These are phyloP conservation scores for Stemphylium lycopersici DNA, from an alignment of 2,329 filamentous ascomycete species.

Conservation along the genomic window DNA sequence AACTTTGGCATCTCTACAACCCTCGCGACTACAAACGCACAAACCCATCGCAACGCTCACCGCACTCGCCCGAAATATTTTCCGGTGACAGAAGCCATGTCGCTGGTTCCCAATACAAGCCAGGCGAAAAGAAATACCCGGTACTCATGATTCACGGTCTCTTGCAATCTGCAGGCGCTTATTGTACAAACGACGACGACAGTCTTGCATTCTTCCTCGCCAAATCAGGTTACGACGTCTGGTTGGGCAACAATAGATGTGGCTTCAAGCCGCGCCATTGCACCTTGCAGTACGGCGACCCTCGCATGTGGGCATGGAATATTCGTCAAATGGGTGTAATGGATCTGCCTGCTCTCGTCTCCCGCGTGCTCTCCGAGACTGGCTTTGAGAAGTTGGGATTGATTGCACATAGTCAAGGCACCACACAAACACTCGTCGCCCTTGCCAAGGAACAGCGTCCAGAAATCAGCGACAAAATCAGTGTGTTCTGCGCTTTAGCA, in stretches of 20 bases:
- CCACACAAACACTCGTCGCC: conserved; percentile 84
- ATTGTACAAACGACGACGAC: conserved; percentile 87
- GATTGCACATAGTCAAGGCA: conserved; percentile 88
- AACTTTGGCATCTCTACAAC: conserved; percentile 88
- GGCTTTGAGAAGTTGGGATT: conserved; percentile 83
- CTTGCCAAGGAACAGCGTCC: conserved; percentile 89
- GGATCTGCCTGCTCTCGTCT: conserved; percentile 81
- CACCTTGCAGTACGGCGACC: conserved; percentile 73
- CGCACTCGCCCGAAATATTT: conserved; percentile 69
- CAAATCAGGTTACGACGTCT: conserved; percentile 92
- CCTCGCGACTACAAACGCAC: conserved; percentile 71
- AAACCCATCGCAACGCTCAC: conserved; percentile 55
- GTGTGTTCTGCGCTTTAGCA: conserved; percentile 88
- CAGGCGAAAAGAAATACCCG: conserved; percentile 71
- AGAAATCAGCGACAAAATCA: conserved; percentile 79
- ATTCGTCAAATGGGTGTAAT: conserved; percentile 92
- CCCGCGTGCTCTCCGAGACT: conserved; percentile 80
- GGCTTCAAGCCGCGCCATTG: conserved; percentile 81
- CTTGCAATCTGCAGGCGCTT: conserved; percentile 85
- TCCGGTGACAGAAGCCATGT: conserved; percentile 42
- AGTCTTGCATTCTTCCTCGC: conserved; percentile 90
- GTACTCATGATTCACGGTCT: conserved; percentile 87
- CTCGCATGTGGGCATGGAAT: conserved; percentile 94
- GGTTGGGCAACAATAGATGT: conserved; percentile 92
- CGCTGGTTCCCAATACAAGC: conserved; percentile 34